These are phyloP conservation scores for Setaria viridis DNA, from an alignment of 202 grass and related monocot genomes.

Conservation along the genomic window DNA sequence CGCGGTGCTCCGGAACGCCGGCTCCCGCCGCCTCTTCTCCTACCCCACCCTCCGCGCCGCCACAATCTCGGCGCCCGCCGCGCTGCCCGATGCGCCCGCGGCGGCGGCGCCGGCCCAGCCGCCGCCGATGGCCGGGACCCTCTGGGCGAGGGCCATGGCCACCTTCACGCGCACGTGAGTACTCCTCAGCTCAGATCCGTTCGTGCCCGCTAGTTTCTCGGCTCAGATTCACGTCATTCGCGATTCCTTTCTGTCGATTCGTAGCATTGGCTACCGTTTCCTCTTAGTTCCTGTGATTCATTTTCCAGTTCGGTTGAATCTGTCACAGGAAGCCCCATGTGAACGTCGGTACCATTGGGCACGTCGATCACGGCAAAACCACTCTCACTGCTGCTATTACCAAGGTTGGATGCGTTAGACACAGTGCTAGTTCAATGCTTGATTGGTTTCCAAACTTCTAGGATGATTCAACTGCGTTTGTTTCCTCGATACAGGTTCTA, in stretches of 20 bases:
- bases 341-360: conserved; percentile 97
- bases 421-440: neutral
- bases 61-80: conserved; percentile 45
- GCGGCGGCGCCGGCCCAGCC: conserved; percentile 29
- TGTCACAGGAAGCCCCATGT: conserved; percentile 94
- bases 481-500: conserved; percentile 59
- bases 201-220: neutral
- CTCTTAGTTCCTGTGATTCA: neutral
- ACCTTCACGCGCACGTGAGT: conserved; percentile 97
- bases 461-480: neutral
- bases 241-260: no score
- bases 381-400: conserved; percentile 98
- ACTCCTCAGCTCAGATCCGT: conserved; percentile 16
- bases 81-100: conserved; percentile 46
- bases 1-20: conserved; percentile 67
- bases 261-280: neutral
- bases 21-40: conserved; percentile 59
- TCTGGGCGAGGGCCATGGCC: conserved; percentile 89
- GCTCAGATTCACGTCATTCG: neutral
- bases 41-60: conserved; percentile 52
- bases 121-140: conserved; percentile 40
- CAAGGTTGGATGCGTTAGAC: conserved; percentile 56
- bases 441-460: neutral
- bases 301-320: neutral
- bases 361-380: conserved; percentile 98